Base-by-base conservation (phyloP, 2,329 filamentous ascomycete species). In the Nemania sp. region DNA sequence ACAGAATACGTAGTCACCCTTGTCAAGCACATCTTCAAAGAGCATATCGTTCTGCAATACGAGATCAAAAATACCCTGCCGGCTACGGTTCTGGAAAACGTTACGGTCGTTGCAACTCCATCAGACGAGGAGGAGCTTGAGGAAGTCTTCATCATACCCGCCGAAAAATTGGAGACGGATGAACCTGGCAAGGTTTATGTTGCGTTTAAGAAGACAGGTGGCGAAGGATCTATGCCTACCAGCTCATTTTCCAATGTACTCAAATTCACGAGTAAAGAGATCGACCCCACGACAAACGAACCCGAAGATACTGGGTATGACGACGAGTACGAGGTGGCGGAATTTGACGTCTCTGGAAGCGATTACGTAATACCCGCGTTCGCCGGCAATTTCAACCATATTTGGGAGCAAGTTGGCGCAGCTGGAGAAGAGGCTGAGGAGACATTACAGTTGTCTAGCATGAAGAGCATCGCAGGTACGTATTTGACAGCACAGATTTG, bases 201-300 rank as follows among this genome's bases (percentile, higher is more conserved):
- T 34, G 91, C 91, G 2, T 97, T 99, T 79, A 90, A 88, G 75
- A 94, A 95, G 72, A 75, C 84, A 23, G 83, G 81, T 54, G 91
- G 90, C 52, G 89, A 91, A 65, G 80, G 77, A 37, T 82, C 87
- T n/a, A 87, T 95, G 71, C 86, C 91, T 4, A 80, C 89, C 19
- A 86, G 88, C 47, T 89, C 84, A 36, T 96, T 99, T 73, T 91
- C 90, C 62, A 99, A 97, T 73, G 78, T 90, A 33, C 87, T 99
- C 69, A 97, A 94, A 75, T 99, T 99, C 72, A 97, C 91, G 15
- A 94, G 88, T 78, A 97, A 97, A 77, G 94, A 99, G 75, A 94
- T 99, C 62, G 94, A 99, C 66, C 94, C 94, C 5, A 89, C 89
- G 22, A 96, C 90, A n/a, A 84, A 86, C 61, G 91, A 97, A 74